Evolutionary conservation across 139 green algal species (phyloP).

Genomic region (Haematococcus sp.): DNA sequence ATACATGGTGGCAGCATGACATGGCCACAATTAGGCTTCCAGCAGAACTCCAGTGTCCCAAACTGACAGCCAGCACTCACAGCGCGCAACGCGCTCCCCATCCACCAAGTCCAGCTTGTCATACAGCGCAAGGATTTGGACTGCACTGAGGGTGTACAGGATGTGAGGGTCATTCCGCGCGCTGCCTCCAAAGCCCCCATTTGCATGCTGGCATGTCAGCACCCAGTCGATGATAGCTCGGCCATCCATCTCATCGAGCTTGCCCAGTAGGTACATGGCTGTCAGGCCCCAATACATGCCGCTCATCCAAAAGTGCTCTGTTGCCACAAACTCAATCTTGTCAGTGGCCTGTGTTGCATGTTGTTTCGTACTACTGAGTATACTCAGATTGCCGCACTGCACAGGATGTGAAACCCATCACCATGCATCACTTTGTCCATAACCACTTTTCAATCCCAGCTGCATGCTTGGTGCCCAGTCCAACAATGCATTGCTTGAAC

Average conservation of each 20-base stretch:
- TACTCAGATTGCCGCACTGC: no score
- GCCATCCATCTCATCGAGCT: slow-evolving; percentile 67
- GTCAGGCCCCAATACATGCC: slow-evolving; percentile 98
- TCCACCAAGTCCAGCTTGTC: slow-evolving; percentile 77
- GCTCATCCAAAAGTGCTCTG: slow-evolving; percentile 96
- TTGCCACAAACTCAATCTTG: slow-evolving; percentile 70
- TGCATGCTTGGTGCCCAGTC: background rate
- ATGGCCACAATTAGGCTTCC: no score
- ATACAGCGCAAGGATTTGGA: slow-evolving; percentile 92
- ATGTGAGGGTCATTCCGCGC: slow-evolving; percentile 91
- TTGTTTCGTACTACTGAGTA: background rate
- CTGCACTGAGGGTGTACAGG: slow-evolving; percentile 93
- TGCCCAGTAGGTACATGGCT: slow-evolving; percentile 77
- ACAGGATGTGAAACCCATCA: background rate
- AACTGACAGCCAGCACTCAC: slow-evolving; percentile 44
- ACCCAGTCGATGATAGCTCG: slow-evolving; percentile 60
- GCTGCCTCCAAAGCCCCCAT: slow-evolving; percentile 85
- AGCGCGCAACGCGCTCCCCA: slow-evolving; percentile 64
- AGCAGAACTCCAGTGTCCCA: no score
- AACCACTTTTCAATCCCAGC: background rate
- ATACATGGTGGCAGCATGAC: background rate
- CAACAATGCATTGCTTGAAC: background rate
- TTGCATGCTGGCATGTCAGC: slow-evolving; percentile 56
- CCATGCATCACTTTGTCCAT: background rate
- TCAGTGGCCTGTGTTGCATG: slow-evolving; percentile 25